A percentile compares a stretch with the other conserved stretches of the same genome.
These are phyloP conservation scores for Ormosia emarginata DNA, from an alignment of 306 rosid species.

Conservation along the genomic window DNA sequence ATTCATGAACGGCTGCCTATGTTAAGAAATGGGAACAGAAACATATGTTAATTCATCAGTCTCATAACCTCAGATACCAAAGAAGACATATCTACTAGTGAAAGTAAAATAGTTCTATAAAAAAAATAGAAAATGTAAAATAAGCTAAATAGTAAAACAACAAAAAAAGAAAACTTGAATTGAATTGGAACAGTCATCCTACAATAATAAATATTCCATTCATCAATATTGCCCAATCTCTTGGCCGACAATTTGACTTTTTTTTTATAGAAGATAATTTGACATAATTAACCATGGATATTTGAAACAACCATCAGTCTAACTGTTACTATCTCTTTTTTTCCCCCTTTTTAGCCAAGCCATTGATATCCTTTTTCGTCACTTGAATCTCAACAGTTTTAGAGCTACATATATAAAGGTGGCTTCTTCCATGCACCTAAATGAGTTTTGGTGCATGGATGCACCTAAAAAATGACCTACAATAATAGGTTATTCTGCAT, in stretches of 20 bases:
- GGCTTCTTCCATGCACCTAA: too few relatives aligned
- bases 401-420: not conserved
- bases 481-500: too few relatives aligned
- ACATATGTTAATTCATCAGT: constrained; percentile 1
- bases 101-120: not conserved
- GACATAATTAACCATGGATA: not conserved
- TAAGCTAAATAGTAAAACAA: not conserved
- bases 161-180: not conserved
- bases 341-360: not conserved
- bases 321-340: not conserved
- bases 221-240: not conserved
- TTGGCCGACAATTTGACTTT: not conserved
- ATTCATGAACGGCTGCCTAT: constrained; percentile 65
- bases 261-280: not conserved
- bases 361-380: not conserved
- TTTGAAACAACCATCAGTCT: not conserved
- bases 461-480: too few relatives aligned
- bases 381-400: not conserved
- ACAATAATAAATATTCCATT: not conserved
- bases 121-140: not conserved
- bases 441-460: too few relatives aligned
- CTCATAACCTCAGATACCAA: constrained; percentile 3
- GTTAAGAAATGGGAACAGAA: constrained; percentile 15
- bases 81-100: not conserved
- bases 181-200: constrained; percentile 7